Evolutionary conservation across 352 stramenopile species (phyloP).

Genomic region (Pythium angustatum): DNA sequence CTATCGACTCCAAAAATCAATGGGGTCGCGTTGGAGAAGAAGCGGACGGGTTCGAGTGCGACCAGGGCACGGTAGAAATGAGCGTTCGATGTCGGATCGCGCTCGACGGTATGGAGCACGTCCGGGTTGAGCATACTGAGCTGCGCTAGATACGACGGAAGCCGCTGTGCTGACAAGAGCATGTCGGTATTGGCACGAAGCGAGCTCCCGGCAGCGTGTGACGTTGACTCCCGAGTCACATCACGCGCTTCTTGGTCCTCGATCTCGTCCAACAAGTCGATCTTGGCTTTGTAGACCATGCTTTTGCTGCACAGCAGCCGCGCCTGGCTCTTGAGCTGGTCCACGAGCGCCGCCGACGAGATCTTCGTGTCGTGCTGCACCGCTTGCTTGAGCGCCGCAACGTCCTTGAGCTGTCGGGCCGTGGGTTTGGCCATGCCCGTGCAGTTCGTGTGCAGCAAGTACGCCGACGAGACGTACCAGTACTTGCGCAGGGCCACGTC

Average conservation of each 20-base stretch:
- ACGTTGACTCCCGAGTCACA: neutral
- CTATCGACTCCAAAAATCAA: slow-evolving; percentile 42
- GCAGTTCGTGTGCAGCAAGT: slow-evolving; percentile 42
- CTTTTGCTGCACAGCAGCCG: slow-evolving; percentile 50
- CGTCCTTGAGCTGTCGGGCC: slow-evolving; percentile 44
- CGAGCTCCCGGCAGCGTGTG: no score
- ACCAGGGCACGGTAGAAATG: slow-evolving; percentile 38
- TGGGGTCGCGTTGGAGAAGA: slow-evolving; percentile 39
- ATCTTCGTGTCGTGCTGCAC: slow-evolving; percentile 45
- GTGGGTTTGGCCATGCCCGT: slow-evolving; percentile 45
- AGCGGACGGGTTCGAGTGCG: slow-evolving; percentile 40
- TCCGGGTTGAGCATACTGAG: slow-evolving; percentile 41
- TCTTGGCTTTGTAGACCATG: slow-evolving; percentile 63
- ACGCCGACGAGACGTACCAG: slow-evolving; percentile 60
- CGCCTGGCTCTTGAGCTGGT: slow-evolving; percentile 34
- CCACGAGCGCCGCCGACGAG: slow-evolving; percentile 41
- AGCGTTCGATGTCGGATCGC: slow-evolving; percentile 22
- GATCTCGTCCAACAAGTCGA: slow-evolving; percentile 44
- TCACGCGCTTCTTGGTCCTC: slow-evolving; percentile 4
- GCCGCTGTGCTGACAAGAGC: slow-evolving; percentile 29
- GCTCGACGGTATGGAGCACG: slow-evolving; percentile 36
- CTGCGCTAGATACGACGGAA: slow-evolving; percentile 47
- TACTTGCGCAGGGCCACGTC: slow-evolving; percentile 10
- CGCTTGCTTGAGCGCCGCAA: slow-evolving; percentile 38
- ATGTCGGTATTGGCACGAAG: no score